These are phyloP conservation scores for Orbilia ellipsospora DNA, from an alignment of 2,329 filamentous ascomycete genomes.

Conservation along the genomic window DNA sequence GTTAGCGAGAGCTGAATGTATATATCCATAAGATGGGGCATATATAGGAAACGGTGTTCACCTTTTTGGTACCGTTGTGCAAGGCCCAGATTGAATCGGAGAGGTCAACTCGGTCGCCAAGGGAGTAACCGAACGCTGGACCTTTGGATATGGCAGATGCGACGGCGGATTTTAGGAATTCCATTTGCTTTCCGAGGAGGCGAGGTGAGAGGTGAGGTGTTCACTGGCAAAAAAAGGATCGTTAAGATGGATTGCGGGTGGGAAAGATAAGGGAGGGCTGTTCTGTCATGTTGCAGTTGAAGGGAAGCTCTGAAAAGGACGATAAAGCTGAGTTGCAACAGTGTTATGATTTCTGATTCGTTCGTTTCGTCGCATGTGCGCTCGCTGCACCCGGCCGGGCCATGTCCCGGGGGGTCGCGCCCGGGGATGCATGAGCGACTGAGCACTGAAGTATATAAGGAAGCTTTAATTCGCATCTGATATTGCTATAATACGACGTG, in stretches of 20 bases:
- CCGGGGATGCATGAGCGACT: too few species aligned
- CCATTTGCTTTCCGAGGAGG: constrained; percentile 72
- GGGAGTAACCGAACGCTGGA: constrained; percentile 88
- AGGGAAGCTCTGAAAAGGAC: too few species aligned
- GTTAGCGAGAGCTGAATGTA: constrained; percentile 20
- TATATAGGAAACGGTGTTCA: constrained; percentile 62
- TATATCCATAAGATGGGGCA: background rate
- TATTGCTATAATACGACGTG: too few species aligned
- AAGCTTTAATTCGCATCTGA: too few species aligned
- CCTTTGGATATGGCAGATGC: constrained; percentile 96
- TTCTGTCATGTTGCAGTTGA: background rate
- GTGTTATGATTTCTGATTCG: constrained; percentile 29
- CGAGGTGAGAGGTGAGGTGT: background rate
- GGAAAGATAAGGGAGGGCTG: background rate
- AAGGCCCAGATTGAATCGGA: constrained; percentile 97
- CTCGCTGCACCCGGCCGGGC: too few species aligned
- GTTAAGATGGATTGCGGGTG: background rate
- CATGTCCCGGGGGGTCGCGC: too few species aligned
- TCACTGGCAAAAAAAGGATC: background rate
- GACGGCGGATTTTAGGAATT: constrained; percentile 97
- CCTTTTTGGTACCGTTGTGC: constrained; percentile 91
- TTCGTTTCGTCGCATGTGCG: background rate
- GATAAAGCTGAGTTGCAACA: constrained; percentile 45
- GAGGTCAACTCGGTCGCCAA: constrained; percentile 91
- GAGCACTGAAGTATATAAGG: too few species aligned